Percentiles rank a stretch among this genome's conserved stretches.
Conservation (phyloP, 2,329 filamentous ascomycete genomes). For the Pyrenochaeta sp. region DNA sequence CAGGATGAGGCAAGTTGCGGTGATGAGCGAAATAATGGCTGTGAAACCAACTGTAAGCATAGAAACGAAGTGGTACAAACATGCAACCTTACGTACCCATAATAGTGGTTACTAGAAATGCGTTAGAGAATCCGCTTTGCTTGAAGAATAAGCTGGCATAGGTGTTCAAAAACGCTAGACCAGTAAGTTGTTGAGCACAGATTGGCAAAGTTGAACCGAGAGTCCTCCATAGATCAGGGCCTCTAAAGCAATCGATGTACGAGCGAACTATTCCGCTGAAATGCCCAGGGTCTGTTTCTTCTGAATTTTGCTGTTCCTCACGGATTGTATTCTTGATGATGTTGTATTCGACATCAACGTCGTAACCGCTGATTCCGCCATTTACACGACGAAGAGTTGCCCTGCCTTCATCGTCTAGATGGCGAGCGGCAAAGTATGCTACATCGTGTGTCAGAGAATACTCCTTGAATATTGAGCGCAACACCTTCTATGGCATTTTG, state of each 20-base stretch:
- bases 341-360: slow-evolving; percentile 1
- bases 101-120: slow-evolving; percentile 3
- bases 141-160: slow-evolving; percentile 8
- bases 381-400: not conserved
- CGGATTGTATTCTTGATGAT: slow-evolving; percentile 1
- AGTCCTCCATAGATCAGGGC: slow-evolving; percentile 75
- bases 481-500: not conserved
- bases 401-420: not conserved
- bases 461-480: not conserved
- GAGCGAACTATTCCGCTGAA: not conserved
- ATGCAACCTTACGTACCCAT: not conserved
- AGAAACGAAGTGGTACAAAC: not conserved
- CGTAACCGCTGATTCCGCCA: not conserved
- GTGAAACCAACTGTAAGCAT: not conserved
- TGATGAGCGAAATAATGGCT: not conserved
- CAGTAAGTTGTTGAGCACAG: slow-evolving; percentile 3
- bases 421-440: not conserved
- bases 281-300: no score
- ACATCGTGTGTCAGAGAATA: not conserved
- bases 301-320: not conserved
- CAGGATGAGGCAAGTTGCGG: not conserved
- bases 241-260: slow-evolving; percentile 82
- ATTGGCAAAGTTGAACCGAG: not conserved
- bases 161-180: slow-evolving; percentile 3
- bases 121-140: slow-evolving; percentile 4